These are phyloP conservation scores for Podila epigama DNA, from an alignment of 192 early-diverging fungal genomes.

Conservation along the genomic window DNA sequence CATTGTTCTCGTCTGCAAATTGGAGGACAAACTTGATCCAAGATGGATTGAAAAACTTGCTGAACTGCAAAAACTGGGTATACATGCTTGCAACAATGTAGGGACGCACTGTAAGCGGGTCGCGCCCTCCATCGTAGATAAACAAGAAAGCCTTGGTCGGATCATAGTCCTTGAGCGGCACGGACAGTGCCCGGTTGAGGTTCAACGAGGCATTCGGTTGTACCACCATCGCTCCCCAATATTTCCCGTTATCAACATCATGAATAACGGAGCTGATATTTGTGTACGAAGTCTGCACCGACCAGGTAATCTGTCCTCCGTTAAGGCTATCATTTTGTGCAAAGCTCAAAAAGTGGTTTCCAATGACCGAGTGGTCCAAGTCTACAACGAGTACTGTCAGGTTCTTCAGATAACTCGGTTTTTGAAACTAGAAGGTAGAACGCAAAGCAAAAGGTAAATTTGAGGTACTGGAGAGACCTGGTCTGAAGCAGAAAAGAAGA, in stretches of 20 bases:
- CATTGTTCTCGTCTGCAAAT: slow-evolving; percentile 13
- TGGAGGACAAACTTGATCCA: slow-evolving; percentile 32
- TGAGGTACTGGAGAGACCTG: too few species aligned
- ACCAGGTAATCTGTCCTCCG: slow-evolving; percentile 26
- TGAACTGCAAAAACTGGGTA: slow-evolving; percentile 35
- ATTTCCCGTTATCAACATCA: slow-evolving; percentile 38
- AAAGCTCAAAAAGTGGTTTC: slow-evolving; percentile 26
- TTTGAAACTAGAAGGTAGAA: slow-evolving; percentile 8
- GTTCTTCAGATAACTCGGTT: slow-evolving; percentile 7
- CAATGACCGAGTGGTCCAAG: slow-evolving; percentile 39
- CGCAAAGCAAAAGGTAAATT: background rate
- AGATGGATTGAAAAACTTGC: slow-evolving; percentile 11
- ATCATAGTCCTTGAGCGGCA: slow-evolving; percentile 21
- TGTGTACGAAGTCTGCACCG: slow-evolving; percentile 19
- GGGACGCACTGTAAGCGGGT: slow-evolving; percentile 26
- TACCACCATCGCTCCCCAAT: slow-evolving; percentile 40
- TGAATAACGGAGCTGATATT: slow-evolving; percentile 5
- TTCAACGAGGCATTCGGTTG: slow-evolving; percentile 9
- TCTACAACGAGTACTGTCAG: slow-evolving; percentile 29
- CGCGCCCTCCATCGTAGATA: slow-evolving; percentile 35
- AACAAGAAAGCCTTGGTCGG: slow-evolving; percentile 33
- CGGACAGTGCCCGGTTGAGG: slow-evolving; percentile 26
- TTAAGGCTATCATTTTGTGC: slow-evolving; percentile 14
- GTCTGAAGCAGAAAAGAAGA: background rate
- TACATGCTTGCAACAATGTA: slow-evolving; percentile 41